Percentiles rank a stretch among this genome's conserved stretches.
These are phyloP conservation scores for Chlamydomonas sphaeroides DNA, from an alignment of 139 green algal genomes.

Conservation along the genomic window DNA sequence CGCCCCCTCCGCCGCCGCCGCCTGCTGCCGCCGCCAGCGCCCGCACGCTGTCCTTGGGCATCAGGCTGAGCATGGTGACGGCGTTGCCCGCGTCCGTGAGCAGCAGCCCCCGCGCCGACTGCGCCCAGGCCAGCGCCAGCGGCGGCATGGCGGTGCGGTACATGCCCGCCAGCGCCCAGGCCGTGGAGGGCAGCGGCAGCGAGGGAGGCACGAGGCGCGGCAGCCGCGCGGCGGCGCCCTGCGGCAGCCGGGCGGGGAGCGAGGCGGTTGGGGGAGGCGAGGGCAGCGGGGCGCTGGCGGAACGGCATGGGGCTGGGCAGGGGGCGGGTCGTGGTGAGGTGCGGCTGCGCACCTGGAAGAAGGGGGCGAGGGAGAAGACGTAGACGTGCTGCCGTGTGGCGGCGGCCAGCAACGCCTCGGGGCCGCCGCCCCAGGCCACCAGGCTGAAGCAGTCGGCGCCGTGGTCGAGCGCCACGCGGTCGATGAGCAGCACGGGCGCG, in stretches of 20 bases:
- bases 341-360: constrained; percentile 42
- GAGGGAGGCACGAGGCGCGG: neutral
- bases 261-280: no score
- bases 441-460: constrained; percentile 39
- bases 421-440: constrained; percentile 55
- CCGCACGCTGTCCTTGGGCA: neutral
- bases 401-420: constrained; percentile 44
- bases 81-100: constrained; percentile 45
- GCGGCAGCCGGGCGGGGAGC: neutral
- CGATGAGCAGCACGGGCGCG: constrained; percentile 38
- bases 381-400: constrained; percentile 48
- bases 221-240: neutral
- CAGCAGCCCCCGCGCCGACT: constrained; percentile 51
- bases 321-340: no score
- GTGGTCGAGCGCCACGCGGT: constrained; percentile 9
- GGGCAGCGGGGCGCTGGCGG: no score
- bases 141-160: constrained; percentile 31
- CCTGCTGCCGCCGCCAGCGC: constrained; percentile 20
- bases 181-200: constrained; percentile 50
- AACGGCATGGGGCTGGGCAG: no score
- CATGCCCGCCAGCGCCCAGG: constrained; percentile 2
- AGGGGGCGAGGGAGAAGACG: constrained; percentile 51
- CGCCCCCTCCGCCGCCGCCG: no score
- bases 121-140: constrained; percentile 57
- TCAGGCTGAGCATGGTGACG: constrained; percentile 59